Conservation (phyloP, 805 yeast species). For the Debaryomyces hansenii region DNA sequence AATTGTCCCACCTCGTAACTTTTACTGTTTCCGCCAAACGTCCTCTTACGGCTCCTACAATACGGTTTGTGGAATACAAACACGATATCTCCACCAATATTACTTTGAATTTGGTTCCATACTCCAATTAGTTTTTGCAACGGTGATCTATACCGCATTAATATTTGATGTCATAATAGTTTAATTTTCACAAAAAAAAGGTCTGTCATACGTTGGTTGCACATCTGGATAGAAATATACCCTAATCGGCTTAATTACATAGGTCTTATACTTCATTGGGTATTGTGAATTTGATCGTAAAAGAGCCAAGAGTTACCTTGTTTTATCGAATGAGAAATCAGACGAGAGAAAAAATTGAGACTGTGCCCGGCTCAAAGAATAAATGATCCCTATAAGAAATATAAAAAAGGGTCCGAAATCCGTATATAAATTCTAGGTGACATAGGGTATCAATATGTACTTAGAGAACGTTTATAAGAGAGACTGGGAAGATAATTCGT, state of each 20-base stretch:
- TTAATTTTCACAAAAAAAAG: background rate
- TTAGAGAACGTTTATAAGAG: slow-evolving; percentile 8
- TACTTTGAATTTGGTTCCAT: slow-evolving; percentile 4
- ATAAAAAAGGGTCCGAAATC: too few relatives aligned
- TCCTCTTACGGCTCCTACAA: background rate
- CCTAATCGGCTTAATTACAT: background rate
- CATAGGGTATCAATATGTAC: background rate
- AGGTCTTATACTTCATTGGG: background rate
- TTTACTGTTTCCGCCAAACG: background rate
- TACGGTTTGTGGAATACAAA: slow-evolving; percentile 4
- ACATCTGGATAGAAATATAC: slow-evolving; percentile 2
- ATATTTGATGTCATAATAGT: background rate
- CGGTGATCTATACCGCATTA: slow-evolving; percentile 3
- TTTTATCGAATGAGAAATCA: background rate
- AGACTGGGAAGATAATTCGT: slow-evolving; percentile 11
- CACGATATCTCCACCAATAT: slow-evolving; percentile 3
- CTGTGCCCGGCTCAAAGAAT: background rate
- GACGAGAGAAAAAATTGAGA: too few relatives aligned
- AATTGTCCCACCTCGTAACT: slow-evolving; percentile 4
- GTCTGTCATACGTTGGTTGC: background rate
- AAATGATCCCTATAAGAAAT: background rate
- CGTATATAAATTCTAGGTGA: background rate
- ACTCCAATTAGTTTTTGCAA: slow-evolving; percentile 3
- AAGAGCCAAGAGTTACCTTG: background rate
- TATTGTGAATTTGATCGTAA: background rate